Conservation (phyloP, 2,329 filamentous ascomycete genomes). For the Fusarium austroafricanum region DNA sequence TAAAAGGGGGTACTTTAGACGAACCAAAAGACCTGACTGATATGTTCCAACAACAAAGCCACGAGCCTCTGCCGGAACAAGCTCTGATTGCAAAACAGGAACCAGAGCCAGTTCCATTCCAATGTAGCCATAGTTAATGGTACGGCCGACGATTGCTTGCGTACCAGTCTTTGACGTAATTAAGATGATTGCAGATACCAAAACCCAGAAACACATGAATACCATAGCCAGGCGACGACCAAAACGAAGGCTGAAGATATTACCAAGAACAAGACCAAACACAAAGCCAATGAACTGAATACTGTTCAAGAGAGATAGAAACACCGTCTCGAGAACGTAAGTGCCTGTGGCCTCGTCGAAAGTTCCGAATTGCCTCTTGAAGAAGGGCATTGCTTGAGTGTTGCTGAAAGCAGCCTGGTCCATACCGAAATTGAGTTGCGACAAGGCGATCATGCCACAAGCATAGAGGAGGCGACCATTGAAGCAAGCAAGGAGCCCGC, state of each 20-base stretch:
- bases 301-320: constrained; percentile 53
- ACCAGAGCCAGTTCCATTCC: constrained; percentile 45
- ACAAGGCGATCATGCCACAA: constrained; percentile 48
- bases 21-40: constrained; percentile 35
- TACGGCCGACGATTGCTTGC: constrained; percentile 51
- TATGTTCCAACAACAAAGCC: constrained; percentile 52
- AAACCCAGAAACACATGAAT: constrained; percentile 50
- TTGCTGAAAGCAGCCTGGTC: constrained; percentile 53
- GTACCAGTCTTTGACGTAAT: constrained; percentile 47
- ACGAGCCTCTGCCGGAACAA: constrained; percentile 42
- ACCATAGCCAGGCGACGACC: constrained; percentile 52
- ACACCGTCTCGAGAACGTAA: constrained; percentile 47
- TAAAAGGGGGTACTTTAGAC: neutral
- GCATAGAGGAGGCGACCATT: constrained; percentile 47
- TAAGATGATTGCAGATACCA: constrained; percentile 48
- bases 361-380: constrained; percentile 50
- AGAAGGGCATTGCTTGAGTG: constrained; percentile 54
- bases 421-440: constrained; percentile 55
- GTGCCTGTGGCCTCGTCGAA: constrained; percentile 28
- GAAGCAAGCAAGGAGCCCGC: constrained; percentile 7
- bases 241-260: constrained; percentile 43
- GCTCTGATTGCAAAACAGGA: constrained; percentile 52
- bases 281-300: constrained; percentile 51
- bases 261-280: constrained; percentile 38
- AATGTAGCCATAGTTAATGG: constrained; percentile 50